Conservation (phyloP, 768 basidiomycete genomes). For the Auriculariales sp. region DNA sequence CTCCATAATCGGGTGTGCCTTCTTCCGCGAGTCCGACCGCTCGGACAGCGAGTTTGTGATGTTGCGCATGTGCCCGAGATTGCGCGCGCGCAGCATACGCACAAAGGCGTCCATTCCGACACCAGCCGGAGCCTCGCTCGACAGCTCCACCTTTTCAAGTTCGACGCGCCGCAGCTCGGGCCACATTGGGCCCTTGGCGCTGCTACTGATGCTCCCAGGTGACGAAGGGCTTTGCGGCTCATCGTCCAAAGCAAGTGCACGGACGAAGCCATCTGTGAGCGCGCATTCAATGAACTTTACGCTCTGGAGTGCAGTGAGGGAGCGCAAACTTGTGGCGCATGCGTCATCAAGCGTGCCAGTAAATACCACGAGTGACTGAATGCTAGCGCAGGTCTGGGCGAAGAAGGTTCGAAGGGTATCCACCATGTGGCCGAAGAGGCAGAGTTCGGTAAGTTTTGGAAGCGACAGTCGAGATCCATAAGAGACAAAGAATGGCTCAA, state of each 20-base stretch:
- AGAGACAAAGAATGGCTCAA: not conserved
- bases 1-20: not conserved
- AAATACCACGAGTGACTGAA: not conserved
- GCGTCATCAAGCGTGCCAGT: not conserved
- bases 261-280: not conserved
- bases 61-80: not conserved
- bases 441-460: not conserved
- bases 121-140: not conserved
- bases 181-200: too few species aligned
- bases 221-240: too few species aligned
- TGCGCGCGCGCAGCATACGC: not conserved
- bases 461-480: not conserved
- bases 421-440: not conserved
- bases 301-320: not conserved
- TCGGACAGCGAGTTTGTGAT: not conserved
- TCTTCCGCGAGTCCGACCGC: not conserved
- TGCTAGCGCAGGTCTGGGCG: not conserved
- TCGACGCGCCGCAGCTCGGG: not conserved
- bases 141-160: not conserved
- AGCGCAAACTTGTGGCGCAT: not conserved
- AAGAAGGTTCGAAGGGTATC: not conserved
- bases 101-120: not conserved
- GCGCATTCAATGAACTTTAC: conserved; percentile 1
- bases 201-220: too few species aligned
- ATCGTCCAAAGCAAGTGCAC: not conserved